Evolutionary conservation across 768 basidiomycete genomes (phyloP), one percentile per base, ranked within the genome.

Genomic region (Crassisporium funariophilum): DNA sequence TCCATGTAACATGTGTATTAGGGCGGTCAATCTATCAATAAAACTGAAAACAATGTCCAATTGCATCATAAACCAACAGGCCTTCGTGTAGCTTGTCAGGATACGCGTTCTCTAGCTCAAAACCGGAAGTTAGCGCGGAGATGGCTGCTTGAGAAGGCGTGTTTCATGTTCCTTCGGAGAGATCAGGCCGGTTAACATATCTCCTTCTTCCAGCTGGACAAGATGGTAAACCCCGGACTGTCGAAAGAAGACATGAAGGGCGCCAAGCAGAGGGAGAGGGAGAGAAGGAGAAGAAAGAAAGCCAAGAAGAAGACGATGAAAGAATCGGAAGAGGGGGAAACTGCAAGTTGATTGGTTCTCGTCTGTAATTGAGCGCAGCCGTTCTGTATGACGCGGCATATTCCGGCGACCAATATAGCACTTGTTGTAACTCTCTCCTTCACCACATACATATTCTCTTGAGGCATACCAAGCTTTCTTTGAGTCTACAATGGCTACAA

Each of bases 21-120:
- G 78, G 94, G 94, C 21, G 94, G 94, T n/a, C 94, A 98, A 75
- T 93, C 91, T 20, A 85, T 95, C 63, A 95, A 98, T 75, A 98
- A 97, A 72, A 92, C 91, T 49, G 80, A 86, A 73, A 84, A 94
- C 67, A 88, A 91, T 60, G 93, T 95, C 20, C 91, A 93, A 61
- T 74, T 98, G 21, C 69, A 91, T 31, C 94, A 98, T 63, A 86
- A 83, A 55, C 93, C 94, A 2, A 91, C 90, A 15, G 90, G 92
- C 4, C 75, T 95, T 41, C 83, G 94, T 29, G 88, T 95, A 11
- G 72, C 81, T 3, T 93, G 91, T 60, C 94, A 98, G 65, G 84
- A 91, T 59, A 94, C 93, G 5, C 85, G 94, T 35, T 94, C 91
- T 2, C 68, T 94, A 36, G 71, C 80, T 22, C 76, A 83, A 54